A percentile compares a stretch with the other conserved stretches of the same genome.
Conservation (phyloP, 208 protist species). For the Novymonas esmeraldas region DNA sequence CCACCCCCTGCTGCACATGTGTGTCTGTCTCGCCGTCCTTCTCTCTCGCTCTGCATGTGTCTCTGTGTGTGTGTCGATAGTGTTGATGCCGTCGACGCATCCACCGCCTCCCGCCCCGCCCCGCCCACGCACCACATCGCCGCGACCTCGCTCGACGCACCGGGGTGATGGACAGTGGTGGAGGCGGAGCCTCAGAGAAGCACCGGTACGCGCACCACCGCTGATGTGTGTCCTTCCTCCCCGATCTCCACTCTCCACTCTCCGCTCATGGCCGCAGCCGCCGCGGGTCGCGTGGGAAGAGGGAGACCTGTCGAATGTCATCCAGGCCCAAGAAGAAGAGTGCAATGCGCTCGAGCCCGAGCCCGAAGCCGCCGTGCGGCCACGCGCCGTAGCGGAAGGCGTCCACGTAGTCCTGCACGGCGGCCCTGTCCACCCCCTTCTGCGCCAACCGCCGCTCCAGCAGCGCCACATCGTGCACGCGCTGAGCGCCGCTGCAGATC, state of each 20-base stretch:
- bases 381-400: slow-evolving; percentile 97
- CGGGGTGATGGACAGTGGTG: too few relatives aligned
- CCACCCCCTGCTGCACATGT: background rate
- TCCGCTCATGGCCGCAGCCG: slow-evolving; percentile 93
- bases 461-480: slow-evolving; percentile 94
- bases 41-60: too few relatives aligned
- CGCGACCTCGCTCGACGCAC: too few relatives aligned
- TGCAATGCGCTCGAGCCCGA: slow-evolving; percentile 98
- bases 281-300: slow-evolving; percentile 98
- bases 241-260: too few relatives aligned
- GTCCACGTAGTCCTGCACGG: slow-evolving; percentile 95
- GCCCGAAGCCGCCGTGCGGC: slow-evolving; percentile 98
- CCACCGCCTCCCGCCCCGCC: too few relatives aligned
- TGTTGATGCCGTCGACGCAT: too few relatives aligned
- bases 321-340: slow-evolving; percentile 96
- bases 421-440: slow-evolving; percentile 35
- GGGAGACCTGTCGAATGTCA: slow-evolving; percentile 97
- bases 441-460: slow-evolving; percentile 75
- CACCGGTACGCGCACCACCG: too few relatives aligned
- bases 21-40: background rate
- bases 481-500: slow-evolving; percentile 99
- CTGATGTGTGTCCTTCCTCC: too few relatives aligned
- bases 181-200: too few relatives aligned
- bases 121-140: too few relatives aligned
- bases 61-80: too few relatives aligned